Conservation (phyloP, 148 eudicot genomes). For the Diospyros kaki region DNA sequence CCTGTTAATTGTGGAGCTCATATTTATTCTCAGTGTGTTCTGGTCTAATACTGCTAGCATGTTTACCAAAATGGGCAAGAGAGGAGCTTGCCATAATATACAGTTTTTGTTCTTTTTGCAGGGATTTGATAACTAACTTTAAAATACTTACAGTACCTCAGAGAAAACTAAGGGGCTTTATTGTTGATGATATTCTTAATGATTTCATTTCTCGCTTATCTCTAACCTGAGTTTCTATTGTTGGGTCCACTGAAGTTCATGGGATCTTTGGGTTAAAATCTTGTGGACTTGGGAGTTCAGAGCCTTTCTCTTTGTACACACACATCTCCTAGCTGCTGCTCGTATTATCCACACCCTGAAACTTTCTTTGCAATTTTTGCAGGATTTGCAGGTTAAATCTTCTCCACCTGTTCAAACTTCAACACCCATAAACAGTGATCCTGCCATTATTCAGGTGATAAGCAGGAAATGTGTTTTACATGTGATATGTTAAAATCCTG, state of each 20-base stretch:
- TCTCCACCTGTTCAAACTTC: slow-evolving; percentile 67
- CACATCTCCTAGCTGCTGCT: neutral
- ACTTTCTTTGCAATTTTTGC: slow-evolving; percentile 18
- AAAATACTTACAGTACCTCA: too few relatives aligned
- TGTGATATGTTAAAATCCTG: slow-evolving; percentile 7
- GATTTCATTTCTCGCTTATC: neutral
- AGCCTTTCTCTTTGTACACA: neutral
- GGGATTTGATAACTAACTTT: too few relatives aligned
- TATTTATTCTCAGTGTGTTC: too few relatives aligned
- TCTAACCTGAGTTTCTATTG: neutral
- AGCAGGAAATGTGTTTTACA: neutral
- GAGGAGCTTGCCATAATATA: too few relatives aligned
- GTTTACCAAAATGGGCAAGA: too few relatives aligned
- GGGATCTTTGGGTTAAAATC: neutral
- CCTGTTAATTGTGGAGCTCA: too few relatives aligned
- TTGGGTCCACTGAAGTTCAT: neutral
- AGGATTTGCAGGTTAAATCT: slow-evolving; percentile 91
- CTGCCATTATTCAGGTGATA: slow-evolving; percentile 82
- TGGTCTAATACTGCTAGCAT: too few relatives aligned
- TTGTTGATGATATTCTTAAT: neutral
- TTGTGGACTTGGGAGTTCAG: neutral
- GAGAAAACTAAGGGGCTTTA: neutral
- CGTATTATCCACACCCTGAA: neutral
- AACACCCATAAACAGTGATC: slow-evolving; percentile 65
- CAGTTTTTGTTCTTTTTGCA: too few relatives aligned